These are phyloP conservation scores for Geranium rotundifolium DNA, from an alignment of 345 rosid species.

Conservation along the genomic window DNA sequence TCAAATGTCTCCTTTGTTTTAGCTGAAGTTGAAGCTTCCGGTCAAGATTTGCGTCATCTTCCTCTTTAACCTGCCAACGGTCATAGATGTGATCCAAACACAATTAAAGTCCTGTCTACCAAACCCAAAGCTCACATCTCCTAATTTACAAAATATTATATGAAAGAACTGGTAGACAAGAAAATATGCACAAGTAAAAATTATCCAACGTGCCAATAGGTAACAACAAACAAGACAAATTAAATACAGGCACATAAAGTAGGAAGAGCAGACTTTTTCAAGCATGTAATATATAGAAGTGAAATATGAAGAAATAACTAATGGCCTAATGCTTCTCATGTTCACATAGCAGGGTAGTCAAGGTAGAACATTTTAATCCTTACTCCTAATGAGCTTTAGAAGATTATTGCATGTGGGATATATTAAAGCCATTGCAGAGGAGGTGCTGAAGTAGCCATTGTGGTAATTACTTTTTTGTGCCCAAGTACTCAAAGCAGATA, in stretches of 20 bases:
- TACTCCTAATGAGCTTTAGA: no score
- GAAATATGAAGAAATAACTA: neutral
- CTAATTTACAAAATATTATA: no score
- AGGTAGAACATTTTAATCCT: neutral
- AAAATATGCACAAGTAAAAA: no score
- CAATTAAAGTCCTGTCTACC: neutral
- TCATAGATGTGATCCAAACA: constrained; percentile 4
- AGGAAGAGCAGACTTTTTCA: neutral
- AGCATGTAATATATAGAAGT: constrained; percentile 11
- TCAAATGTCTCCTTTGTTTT: constrained; percentile 53
- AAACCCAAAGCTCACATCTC: neutral
- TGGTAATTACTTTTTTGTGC: no score
- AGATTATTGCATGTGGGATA: no score
- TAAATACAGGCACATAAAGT: no score
- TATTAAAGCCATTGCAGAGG: no score
- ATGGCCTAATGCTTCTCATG: neutral
- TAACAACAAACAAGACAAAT: no score
- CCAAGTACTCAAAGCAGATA: no score
- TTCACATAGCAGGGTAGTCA: constrained; percentile 1
- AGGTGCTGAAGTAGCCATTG: no score
- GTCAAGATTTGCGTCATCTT: constrained; percentile 76
- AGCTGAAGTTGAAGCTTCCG: constrained; percentile 66
- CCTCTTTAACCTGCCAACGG: constrained; percentile 78
- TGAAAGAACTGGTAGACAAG: no score
- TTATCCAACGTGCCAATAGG: neutral